phyloP scores from a whole-genome alignment of 805 yeast species.

The Sugiyamaella qingdaonensis region DNA sequence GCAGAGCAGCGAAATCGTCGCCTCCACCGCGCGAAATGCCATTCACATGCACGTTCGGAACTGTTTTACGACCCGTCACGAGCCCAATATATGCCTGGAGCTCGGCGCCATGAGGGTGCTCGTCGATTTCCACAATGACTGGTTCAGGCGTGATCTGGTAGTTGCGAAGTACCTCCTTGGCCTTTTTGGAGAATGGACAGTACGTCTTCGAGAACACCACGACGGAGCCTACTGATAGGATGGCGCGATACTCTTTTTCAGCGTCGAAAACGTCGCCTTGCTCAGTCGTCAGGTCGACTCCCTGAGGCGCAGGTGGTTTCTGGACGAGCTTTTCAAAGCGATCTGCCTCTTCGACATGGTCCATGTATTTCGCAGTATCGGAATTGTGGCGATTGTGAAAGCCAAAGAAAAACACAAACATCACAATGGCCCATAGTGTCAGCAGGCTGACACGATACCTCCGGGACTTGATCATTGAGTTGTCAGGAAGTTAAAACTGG shows the following conservation, averaged over 20 bases:
- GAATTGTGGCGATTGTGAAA: slow-evolving; percentile 31
- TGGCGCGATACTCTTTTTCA: slow-evolving; percentile 50
- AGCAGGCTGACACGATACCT: slow-evolving; percentile 41
- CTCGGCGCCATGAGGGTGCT: slow-evolving; percentile 67
- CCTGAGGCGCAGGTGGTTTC: neutral
- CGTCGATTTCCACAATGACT: slow-evolving; percentile 73
- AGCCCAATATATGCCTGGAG: slow-evolving; percentile 68
- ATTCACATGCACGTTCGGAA: slow-evolving; percentile 81
- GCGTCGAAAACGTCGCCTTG: slow-evolving; percentile 42
- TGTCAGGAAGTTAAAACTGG: neutral
- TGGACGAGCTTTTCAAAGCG: slow-evolving; percentile 12
- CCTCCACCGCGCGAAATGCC: slow-evolving; percentile 81
- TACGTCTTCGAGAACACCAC: slow-evolving; percentile 49
- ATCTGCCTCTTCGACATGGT: slow-evolving; percentile 16
- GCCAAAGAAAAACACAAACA: slow-evolving; percentile 32
- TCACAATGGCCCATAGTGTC: slow-evolving; percentile 38
- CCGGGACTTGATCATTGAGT: slow-evolving; percentile 29
- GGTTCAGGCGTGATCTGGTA: slow-evolving; percentile 73
- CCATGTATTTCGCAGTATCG: slow-evolving; percentile 11
- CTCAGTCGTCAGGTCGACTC: slow-evolving; percentile 22
- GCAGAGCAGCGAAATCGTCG: slow-evolving; percentile 70
- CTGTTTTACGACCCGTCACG: slow-evolving; percentile 76
- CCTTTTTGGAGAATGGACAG: slow-evolving; percentile 65
- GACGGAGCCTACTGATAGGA: slow-evolving; percentile 56
- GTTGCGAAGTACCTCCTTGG: slow-evolving; percentile 64